Evolutionary conservation across 176 grass and related monocot species (phyloP).

Genomic region (Oryza rufipogon): DNA sequence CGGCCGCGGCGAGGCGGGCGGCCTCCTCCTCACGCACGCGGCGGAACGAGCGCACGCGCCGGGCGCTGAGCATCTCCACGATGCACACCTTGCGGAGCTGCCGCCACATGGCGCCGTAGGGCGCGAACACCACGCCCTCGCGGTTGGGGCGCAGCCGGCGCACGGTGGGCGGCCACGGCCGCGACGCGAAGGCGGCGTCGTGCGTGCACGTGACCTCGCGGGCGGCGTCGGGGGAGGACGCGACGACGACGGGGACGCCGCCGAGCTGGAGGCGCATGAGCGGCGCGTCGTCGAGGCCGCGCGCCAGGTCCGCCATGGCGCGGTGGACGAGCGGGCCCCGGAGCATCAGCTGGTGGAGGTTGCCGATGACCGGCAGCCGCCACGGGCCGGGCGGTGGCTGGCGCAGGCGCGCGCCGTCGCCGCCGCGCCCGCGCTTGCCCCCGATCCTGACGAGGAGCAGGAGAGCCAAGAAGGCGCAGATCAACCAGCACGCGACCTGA

Average conservation of each 20-base stretch:
- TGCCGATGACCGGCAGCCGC: slow-evolving; percentile 47
- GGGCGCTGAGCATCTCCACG: slow-evolving; percentile 7
- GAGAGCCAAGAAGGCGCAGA: neutral
- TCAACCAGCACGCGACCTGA: neutral
- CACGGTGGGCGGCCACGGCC: neutral
- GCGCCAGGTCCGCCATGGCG: neutral
- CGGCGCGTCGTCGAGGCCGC: slow-evolving; percentile 19
- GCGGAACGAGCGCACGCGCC: neutral
- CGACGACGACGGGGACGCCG: slow-evolving; percentile 29
- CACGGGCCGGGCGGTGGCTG: neutral
- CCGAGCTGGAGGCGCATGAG: slow-evolving; percentile 47
- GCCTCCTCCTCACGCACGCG: slow-evolving; percentile 20
- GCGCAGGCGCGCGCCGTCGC: no score
- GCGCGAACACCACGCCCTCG: slow-evolving; percentile 9
- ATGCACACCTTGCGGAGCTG: slow-evolving; percentile 26
- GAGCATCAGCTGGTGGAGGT: slow-evolving; percentile 43
- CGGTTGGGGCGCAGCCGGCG: neutral
- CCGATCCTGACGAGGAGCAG: neutral
- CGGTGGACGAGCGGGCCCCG: slow-evolving; percentile 18
- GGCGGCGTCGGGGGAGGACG: slow-evolving; percentile 39
- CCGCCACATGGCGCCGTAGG: slow-evolving; percentile 20
- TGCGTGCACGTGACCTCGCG: slow-evolving; percentile 46
- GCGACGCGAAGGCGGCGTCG: slow-evolving; percentile 34
- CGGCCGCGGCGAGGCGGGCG: neutral
- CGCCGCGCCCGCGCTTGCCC: neutral